Percentiles rank a stretch among this genome's conserved stretches.
Conservation (phyloP, 768 basidiomycete genomes). For the Leccinellum albellum region DNA sequence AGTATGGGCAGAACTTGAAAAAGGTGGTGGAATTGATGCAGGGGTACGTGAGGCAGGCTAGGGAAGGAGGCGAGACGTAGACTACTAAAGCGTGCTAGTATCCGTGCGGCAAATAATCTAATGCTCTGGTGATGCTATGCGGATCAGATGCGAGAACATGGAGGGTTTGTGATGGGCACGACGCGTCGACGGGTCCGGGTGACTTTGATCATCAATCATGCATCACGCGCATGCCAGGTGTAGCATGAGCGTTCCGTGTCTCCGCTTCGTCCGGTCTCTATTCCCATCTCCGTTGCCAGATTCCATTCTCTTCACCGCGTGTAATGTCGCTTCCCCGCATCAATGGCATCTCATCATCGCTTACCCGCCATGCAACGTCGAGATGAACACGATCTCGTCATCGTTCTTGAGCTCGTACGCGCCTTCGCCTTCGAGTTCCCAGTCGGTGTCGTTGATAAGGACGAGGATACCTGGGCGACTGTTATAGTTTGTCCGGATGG, state of each 20-base stretch:
- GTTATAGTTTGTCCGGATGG: neutral
- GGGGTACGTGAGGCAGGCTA: conserved; percentile 56
- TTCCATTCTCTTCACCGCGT: neutral
- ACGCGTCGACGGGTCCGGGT: neutral
- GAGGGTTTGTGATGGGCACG: neutral
- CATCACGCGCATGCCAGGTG: neutral
- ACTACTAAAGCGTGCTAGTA: neutral
- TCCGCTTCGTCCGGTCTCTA: neutral
- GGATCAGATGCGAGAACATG: neutral
- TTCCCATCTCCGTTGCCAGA: neutral
- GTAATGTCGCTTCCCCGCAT: neutral
- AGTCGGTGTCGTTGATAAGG: conserved; percentile 94
- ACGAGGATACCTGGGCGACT: conserved; percentile 97
- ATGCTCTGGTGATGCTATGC: neutral
- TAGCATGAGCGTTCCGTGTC: neutral
- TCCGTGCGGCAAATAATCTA: neutral
- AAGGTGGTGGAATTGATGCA: conserved; percentile 68
- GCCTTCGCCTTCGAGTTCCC: conserved; percentile 95
- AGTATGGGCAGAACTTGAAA: conserved; percentile 76
- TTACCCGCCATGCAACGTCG: conserved; percentile 76
- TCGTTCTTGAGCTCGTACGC: conserved; percentile 71
- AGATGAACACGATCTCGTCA: conserved; percentile 96
- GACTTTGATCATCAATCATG: neutral
- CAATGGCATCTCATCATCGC: neutral
- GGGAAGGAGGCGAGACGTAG: conserved; percentile 10